Percentiles rank a stretch among this genome's conserved stretches.
Conservation (phyloP, 2,329 filamentous ascomycete species). For the Apiospora saccharicola region DNA sequence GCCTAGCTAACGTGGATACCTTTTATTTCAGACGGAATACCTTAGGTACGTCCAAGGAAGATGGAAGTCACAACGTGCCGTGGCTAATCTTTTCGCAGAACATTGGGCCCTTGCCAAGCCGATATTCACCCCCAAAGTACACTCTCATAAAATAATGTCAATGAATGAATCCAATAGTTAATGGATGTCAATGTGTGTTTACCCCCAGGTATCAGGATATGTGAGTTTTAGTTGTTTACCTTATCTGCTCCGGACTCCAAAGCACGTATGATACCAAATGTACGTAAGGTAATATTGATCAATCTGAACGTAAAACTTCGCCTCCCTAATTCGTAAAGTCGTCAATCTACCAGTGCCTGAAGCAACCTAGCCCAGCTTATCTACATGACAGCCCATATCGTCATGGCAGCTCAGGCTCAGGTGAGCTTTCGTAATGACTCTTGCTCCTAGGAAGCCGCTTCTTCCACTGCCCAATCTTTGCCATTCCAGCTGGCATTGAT, state of each 20-base stretch:
- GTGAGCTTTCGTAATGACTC: background rate
- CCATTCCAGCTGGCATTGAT: background rate
- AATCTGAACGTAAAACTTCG: too few relatives aligned
- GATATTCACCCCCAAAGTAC: too few relatives aligned
- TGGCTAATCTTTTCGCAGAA: too few relatives aligned
- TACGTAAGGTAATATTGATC: background rate
- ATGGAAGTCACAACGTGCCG: too few relatives aligned
- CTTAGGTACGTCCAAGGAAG: too few relatives aligned
- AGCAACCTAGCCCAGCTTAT: background rate
- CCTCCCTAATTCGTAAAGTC: background rate
- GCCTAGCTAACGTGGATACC: too few relatives aligned
- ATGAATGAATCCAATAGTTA: too few relatives aligned
- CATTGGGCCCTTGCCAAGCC: too few relatives aligned
- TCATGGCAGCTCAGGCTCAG: background rate
- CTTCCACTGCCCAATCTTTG: background rate
- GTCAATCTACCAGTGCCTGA: background rate
- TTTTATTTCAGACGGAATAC: too few relatives aligned
- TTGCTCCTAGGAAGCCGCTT: background rate
- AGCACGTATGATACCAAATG: background rate
- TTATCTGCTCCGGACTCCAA: background rate
- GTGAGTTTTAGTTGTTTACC: background rate
- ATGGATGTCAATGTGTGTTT: too few relatives aligned
- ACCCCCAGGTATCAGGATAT: too few relatives aligned
- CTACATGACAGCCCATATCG: background rate
- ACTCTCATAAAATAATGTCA: too few relatives aligned